phyloP scores from a whole-genome alignment of 441 rosid genomes.

The Mallotus japonicus region DNA sequence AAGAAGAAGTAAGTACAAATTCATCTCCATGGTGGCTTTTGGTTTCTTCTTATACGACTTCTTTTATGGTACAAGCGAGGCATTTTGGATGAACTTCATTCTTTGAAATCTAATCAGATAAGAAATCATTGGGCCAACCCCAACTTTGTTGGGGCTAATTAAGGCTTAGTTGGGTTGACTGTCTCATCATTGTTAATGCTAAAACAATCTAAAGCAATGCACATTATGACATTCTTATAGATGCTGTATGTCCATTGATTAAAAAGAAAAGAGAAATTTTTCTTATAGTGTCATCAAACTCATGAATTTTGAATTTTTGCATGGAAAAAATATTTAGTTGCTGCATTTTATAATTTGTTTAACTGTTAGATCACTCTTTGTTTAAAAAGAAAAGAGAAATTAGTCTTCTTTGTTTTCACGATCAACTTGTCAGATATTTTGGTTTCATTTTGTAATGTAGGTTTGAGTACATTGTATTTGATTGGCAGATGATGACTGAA shows the following conservation, averaged over 20 bases:
- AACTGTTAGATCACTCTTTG: neutral
- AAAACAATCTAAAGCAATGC: neutral
- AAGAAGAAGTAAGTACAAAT: constrained; percentile 66
- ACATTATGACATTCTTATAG: neutral
- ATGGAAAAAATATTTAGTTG: neutral
- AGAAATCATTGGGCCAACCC: no score
- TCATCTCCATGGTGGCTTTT: neutral
- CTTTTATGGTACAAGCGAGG: neutral
- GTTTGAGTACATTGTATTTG: no score
- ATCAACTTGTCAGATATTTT: neutral
- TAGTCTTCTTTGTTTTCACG: neutral
- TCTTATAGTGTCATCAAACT: neutral
- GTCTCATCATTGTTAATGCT: neutral
- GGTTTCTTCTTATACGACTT: constrained; percentile 1
- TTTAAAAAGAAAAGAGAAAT: no score
- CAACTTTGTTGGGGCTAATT: no score
- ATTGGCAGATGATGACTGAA: no score
- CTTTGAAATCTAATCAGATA: no score
- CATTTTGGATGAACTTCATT: neutral
- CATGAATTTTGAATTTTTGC: neutral
- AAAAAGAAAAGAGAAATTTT: no score
- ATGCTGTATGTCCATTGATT: no score
- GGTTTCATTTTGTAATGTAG: no score
- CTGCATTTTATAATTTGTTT: neutral
- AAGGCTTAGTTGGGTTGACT: no score